phyloP scores from a whole-genome alignment of 768 basidiomycete species.

The Fomitopsis pulvina region DNA sequence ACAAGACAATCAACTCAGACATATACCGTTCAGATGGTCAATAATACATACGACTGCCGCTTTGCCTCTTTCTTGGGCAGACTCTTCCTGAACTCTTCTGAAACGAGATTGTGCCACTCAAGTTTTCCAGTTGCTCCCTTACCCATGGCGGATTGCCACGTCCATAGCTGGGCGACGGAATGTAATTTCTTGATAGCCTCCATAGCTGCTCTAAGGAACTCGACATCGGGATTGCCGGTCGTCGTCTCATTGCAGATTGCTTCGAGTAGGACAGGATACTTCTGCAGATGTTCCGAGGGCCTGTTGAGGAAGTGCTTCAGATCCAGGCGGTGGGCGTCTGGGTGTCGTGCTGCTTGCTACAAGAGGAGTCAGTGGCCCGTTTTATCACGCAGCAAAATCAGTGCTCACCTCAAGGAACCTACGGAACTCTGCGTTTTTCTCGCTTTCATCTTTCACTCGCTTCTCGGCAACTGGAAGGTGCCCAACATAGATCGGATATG shows the following conservation, averaged over 20 bases:
- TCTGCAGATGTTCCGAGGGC: slow-evolving; percentile 76
- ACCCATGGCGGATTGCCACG: slow-evolving; percentile 89
- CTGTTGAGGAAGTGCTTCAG: slow-evolving; percentile 75
- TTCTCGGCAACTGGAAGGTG: slow-evolving; percentile 83
- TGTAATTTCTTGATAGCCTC: slow-evolving; percentile 80
- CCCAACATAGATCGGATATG: slow-evolving; percentile 83
- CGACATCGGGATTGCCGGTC: slow-evolving; percentile 72
- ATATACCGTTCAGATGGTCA: not conserved
- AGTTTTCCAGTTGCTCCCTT: slow-evolving; percentile 73
- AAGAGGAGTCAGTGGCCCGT: slow-evolving; percentile 9
- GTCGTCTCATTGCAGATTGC: slow-evolving; percentile 82
- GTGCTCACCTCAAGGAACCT: slow-evolving; percentile 73
- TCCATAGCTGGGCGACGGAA: slow-evolving; percentile 72
- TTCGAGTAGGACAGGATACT: slow-evolving; percentile 79
- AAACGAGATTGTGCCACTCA: slow-evolving; percentile 88
- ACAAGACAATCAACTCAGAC: not conserved
- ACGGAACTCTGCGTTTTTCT: slow-evolving; percentile 73
- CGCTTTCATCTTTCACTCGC: slow-evolving; percentile 79
- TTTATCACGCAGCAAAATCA: not conserved
- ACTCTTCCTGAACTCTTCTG: slow-evolving; percentile 51
- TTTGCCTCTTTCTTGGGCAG: slow-evolving; percentile 73
- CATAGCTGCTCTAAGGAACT: slow-evolving; percentile 79
- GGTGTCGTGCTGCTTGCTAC: slow-evolving; percentile 44
- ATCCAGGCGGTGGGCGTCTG: slow-evolving; percentile 56
- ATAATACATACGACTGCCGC: slow-evolving; percentile 66